Percentiles rank a stretch among this genome's conserved stretches.
These are phyloP conservation scores for Lodderomyces jiufengensis DNA, from an alignment of 1,139 yeast species.

Conservation along the genomic window DNA sequence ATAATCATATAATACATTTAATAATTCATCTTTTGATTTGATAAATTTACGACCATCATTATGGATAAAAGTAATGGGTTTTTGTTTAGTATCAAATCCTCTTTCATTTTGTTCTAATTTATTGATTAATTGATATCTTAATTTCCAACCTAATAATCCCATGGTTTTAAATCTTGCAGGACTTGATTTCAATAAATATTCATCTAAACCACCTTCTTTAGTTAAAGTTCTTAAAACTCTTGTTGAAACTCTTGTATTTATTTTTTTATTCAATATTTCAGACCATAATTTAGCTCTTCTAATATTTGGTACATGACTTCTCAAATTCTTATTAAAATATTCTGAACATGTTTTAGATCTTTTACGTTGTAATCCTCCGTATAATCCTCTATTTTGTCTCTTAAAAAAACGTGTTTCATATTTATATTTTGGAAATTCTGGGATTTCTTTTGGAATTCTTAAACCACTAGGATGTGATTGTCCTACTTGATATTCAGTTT, in stretches of 20 bases:
- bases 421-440: constrained; percentile 71
- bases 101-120: constrained; percentile 23
- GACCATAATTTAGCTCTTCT: constrained; percentile 78
- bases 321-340: constrained; percentile 64
- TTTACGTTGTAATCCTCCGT: constrained; percentile 81
- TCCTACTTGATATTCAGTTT: constrained; percentile 35
- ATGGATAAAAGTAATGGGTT: constrained; percentile 51
- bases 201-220: constrained; percentile 92
- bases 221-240: constrained; percentile 81
- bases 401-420: constrained; percentile 76
- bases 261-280: constrained; percentile 58
- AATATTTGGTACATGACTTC: constrained; percentile 82
- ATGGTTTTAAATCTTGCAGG: constrained; percentile 87
- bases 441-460: constrained; percentile 45
- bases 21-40: constrained; percentile 62
- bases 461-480: constrained; percentile 28
- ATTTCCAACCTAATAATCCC: constrained; percentile 88
- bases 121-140: constrained; percentile 68
- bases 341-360: constrained; percentile 80
- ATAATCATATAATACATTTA: constrained; percentile 50
- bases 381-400: constrained; percentile 82
- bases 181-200: constrained; percentile 79
- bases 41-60: constrained; percentile 46
- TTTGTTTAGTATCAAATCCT: constrained; percentile 21
- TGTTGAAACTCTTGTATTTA: constrained; percentile 66